Evolutionary conservation across 208 protist genomes (phyloP), one percentile per base, ranked within the genome.

Genomic region (Acanthamoeba polyphaga): DNA sequence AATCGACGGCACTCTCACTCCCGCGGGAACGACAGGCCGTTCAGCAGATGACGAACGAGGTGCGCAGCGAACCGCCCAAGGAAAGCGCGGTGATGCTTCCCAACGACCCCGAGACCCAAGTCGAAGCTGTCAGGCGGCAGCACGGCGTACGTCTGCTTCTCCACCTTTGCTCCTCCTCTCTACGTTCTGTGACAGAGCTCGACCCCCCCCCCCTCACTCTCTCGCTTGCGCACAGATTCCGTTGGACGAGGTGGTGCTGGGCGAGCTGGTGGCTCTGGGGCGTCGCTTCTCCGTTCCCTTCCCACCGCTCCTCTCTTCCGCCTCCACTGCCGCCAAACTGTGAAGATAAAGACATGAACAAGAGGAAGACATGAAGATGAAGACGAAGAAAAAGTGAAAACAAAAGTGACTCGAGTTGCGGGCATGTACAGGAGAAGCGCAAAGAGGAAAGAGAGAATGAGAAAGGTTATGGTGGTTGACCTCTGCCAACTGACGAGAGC

Each of bases 11-110:
- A 22, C 27, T 22, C 19, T 7, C 24, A 1, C 66, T 38, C 24
- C 1, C 24, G 15, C 29, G n/a, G 29, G 22, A 1, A 0, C n/a
- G 1, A 24, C 49, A 85, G 78, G 78, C 78, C 24, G n/a, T 60
- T 9, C 78, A 85, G 51, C 78, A 85, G 78, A 85, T 85, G 78
- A 85, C 78, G 17, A 43, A 85, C 3, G 78, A 85, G n/a, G 78
- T 85, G 46, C 78, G 78, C 17, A 38, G n/a, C n/a, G 78, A 85
- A 27, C 78, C 78, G 29, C 12, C 78, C 51, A 51, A 85, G 43
- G 51, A 85, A 19, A 43, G 78, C 29, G 78, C 46, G 27, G 78
- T 85, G 49, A 53, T 85, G 46, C 49, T 85, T 5, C 46, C 78
- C 15, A 85, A 85, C 78, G 78, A 85, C 78, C 78, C 78, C 51